phyloP scores from a whole-genome alignment of 176 grass and related monocot species.

The Thalia dealbata region DNA sequence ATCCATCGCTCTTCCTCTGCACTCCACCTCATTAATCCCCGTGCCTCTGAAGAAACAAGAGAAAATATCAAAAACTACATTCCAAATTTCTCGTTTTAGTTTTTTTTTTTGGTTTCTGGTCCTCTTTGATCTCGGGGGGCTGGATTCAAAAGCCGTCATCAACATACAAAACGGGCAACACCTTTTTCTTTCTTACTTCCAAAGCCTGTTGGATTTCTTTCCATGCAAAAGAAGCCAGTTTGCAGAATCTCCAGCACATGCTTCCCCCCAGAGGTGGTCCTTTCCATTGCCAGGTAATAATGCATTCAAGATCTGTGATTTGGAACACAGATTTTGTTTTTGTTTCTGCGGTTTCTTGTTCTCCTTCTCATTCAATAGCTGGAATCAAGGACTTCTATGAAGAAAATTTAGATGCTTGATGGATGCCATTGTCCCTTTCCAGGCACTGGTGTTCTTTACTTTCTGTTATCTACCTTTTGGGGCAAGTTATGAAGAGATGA shows the following conservation, averaged over 20 bases:
- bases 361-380: not conserved
- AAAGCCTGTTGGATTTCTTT: not conserved
- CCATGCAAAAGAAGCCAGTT: slow-evolving; percentile 5
- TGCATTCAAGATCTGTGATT: not conserved
- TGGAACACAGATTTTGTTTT: not conserved
- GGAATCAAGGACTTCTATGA: not conserved
- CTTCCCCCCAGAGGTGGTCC: not conserved
- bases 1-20: not conserved
- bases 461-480: too few relatives aligned
- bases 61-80: too few relatives aligned
- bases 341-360: not conserved
- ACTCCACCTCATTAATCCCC: not conserved
- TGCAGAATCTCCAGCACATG: not conserved
- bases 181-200: not conserved
- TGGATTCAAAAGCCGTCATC: not conserved
- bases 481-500: too few relatives aligned
- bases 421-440: not conserved
- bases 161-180: not conserved
- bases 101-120: not conserved
- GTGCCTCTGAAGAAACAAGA: not conserved
- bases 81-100: not conserved
- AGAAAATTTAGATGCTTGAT: not conserved
- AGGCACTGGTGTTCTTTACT: too few relatives aligned
- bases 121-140: not conserved
- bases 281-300: not conserved